A percentile compares a stretch with the other conserved stretches of the same genome.
Evolutionary conservation across 768 basidiomycete species (phyloP).

Genomic region (Amanita exitialis): DNA sequence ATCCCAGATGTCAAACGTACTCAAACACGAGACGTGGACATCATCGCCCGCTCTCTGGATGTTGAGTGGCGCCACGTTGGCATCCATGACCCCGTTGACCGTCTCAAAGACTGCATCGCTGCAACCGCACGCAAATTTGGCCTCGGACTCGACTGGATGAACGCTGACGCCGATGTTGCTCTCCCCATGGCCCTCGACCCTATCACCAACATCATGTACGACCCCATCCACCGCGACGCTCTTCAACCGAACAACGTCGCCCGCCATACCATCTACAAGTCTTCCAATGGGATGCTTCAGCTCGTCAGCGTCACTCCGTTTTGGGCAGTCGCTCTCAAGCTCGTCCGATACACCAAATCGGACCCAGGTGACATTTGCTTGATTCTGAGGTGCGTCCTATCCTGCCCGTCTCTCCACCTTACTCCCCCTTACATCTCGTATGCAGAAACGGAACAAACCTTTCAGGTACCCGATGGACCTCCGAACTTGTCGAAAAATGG

Average conservation of each 20-base stretch:
- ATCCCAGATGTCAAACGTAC: conserved; percentile 26
- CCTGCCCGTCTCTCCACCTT: not conserved
- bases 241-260: conserved; percentile 38
- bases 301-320: conserved; percentile 57
- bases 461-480: conserved; percentile 46
- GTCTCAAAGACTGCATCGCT: conserved; percentile 46
- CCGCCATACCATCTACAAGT: conserved; percentile 47
- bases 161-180: conserved; percentile 62
- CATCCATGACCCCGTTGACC: conserved; percentile 38
- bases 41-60: conserved; percentile 51
- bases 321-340: conserved; percentile 66
- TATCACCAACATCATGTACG: conserved; percentile 22
- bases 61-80: conserved; percentile 40
- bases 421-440: not conserved
- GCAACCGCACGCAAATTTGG: conserved; percentile 39
- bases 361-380: conserved; percentile 60
- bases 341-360: conserved; percentile 53
- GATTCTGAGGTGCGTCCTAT: conserved; percentile 40
- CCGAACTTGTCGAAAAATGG: conserved; percentile 45
- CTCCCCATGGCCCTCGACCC: conserved; percentile 50
- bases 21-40: conserved; percentile 60
- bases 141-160: conserved; percentile 69
- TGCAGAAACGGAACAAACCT: conserved; percentile 41
- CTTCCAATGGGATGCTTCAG: conserved; percentile 37
- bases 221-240: conserved; percentile 52